These are phyloP conservation scores for Pythium rishiriense DNA, from an alignment of 352 stramenopile genomes.

Conservation along the genomic window DNA sequence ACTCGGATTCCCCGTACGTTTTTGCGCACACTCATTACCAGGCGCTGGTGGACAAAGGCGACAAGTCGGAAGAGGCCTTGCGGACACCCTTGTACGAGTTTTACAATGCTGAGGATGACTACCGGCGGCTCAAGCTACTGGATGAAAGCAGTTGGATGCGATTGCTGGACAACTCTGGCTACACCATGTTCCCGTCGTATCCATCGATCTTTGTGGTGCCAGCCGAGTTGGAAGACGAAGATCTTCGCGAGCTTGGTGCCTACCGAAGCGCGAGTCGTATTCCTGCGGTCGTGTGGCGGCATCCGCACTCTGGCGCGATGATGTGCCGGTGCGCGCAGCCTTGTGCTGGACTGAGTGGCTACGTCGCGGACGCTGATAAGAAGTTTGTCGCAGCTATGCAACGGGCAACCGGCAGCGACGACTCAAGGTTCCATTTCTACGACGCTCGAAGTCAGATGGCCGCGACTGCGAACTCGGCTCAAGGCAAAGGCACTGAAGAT, in stretches of 20 bases:
- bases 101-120: conserved; percentile 81
- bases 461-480: conserved; percentile 78
- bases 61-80: conserved; percentile 25
- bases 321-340: conserved; percentile 88
- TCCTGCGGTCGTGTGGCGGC: conserved; percentile 92
- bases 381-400: conserved; percentile 81
- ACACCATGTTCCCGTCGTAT: conserved; percentile 93
- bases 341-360: conserved; percentile 80
- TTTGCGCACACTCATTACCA: conserved; percentile 83
- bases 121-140: conserved; percentile 75
- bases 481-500: conserved; percentile 90
- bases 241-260: conserved; percentile 79
- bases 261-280: conserved; percentile 95
- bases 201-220: conserved; percentile 93
- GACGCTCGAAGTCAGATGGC: conserved; percentile 85
- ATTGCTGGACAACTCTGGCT: conserved; percentile 86
- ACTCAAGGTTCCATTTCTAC: conserved; percentile 85
- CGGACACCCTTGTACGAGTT: conserved; percentile 54
- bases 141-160: conserved; percentile 82
- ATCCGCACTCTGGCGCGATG: conserved; percentile 88
- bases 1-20: conserved; percentile 57
- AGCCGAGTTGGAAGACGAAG: conserved; percentile 88
- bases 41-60: conserved; percentile 53
- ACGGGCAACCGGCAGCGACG: conserved; percentile 53
- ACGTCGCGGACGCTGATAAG: conserved; percentile 76